phyloP scores from a whole-genome alignment of 306 rosid genomes.

The Fagus sylvatica region DNA sequence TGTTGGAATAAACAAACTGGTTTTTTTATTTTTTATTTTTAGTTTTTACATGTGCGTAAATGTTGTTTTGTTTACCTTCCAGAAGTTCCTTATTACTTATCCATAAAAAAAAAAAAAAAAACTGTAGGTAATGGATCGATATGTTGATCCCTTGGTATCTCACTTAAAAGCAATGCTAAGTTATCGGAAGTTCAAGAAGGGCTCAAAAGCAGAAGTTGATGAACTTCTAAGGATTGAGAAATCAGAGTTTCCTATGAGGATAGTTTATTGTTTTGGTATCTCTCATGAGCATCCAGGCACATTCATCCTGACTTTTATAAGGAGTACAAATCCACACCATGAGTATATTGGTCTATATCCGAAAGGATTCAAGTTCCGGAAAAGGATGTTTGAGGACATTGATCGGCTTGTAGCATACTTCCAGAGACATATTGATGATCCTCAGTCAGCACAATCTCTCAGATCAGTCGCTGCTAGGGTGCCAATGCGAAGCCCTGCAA shows the following conservation, averaged over 20 bases:
- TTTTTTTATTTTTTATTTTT: background rate
- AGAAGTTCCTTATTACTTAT: too few species aligned
- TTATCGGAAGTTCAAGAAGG: slow-evolving; percentile 85
- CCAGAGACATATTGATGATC: slow-evolving; percentile 89
- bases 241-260: slow-evolving; percentile 77
- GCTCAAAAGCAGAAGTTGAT: slow-evolving; percentile 88
- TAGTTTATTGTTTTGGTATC: slow-evolving; percentile 88
- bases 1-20: background rate
- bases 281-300: slow-evolving; percentile 96
- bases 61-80: too few species aligned
- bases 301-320: slow-evolving; percentile 76
- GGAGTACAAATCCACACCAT: slow-evolving; percentile 95
- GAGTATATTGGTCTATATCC: slow-evolving; percentile 98
- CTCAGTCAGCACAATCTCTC: slow-evolving; percentile 77
- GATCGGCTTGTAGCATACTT: slow-evolving; percentile 91
- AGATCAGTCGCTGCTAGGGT: slow-evolving; percentile 99
- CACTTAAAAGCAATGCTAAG: slow-evolving; percentile 79
- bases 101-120: too few species aligned
- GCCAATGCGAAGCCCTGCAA: slow-evolving; percentile 96
- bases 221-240: slow-evolving; percentile 82
- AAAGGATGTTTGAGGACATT: slow-evolving; percentile 92
- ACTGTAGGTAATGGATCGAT: slow-evolving; percentile 91
- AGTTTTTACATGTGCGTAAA: too few species aligned
- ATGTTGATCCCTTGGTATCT: slow-evolving; percentile 93
- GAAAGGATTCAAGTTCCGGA: slow-evolving; percentile 92